These are phyloP conservation scores for Geotrichum phurueaensis DNA, from an alignment of 1,139 yeast genomes.

Conservation along the genomic window DNA sequence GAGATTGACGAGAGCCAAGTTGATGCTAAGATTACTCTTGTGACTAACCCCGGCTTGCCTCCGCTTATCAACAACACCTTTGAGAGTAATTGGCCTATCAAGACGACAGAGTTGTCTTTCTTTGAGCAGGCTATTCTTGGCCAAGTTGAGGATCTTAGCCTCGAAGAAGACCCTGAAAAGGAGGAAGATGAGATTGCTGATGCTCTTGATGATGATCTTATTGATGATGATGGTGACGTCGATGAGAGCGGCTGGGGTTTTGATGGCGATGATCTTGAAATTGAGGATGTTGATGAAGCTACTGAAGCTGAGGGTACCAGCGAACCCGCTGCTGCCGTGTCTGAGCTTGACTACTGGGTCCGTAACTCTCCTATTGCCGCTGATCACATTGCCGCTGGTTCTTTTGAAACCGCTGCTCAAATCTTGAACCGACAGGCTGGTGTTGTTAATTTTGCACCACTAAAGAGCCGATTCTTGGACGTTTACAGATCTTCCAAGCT, in stretches of 20 bases:
- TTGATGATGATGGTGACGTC: slow-evolving; percentile 23
- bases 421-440: slow-evolving; percentile 87
- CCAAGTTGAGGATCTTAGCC: slow-evolving; percentile 57
- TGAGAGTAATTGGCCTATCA: slow-evolving; percentile 73
- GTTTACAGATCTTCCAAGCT: slow-evolving; percentile 76
- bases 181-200: slow-evolving; percentile 21
- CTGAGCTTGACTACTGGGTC: slow-evolving; percentile 77
- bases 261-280: slow-evolving; percentile 54
- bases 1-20: slow-evolving; percentile 56
- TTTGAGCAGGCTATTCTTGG: slow-evolving; percentile 83
- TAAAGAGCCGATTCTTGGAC: slow-evolving; percentile 73
- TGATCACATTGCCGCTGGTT: slow-evolving; percentile 91
- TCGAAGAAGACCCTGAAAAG: slow-evolving; percentile 42
- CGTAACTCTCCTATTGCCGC: slow-evolving; percentile 89
- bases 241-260: slow-evolving; percentile 33
- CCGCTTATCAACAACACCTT: slow-evolving; percentile 44
- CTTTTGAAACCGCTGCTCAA: slow-evolving; percentile 92
- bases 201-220: slow-evolving; percentile 35
- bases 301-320: slow-evolving; percentile 37
- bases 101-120: slow-evolving; percentile 64
- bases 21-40: slow-evolving; percentile 44
- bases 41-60: slow-evolving; percentile 40
- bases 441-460: slow-evolving; percentile 77
- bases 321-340: slow-evolving; percentile 39
- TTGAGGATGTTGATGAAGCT: slow-evolving; percentile 45